Percentiles rank a stretch among this genome's conserved stretches.
phyloP scores from a whole-genome alignment of 2,329 filamentous ascomycete species.

The Fusarium austroafricanum region DNA sequence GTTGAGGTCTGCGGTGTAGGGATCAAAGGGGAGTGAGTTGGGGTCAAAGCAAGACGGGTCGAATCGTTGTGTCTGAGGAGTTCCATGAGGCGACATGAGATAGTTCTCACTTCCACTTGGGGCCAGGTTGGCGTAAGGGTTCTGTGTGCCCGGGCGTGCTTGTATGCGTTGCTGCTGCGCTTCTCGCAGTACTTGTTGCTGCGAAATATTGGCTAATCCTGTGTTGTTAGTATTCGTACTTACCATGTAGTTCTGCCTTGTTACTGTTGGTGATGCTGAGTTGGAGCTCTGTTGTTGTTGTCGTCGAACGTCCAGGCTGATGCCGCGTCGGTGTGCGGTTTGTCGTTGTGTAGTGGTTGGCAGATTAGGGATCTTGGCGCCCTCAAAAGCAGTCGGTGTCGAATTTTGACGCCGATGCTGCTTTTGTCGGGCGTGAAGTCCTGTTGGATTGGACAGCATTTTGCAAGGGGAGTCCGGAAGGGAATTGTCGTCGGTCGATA shows the following conservation, averaged over 20 bases:
- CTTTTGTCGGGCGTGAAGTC: slow-evolving; percentile 70
- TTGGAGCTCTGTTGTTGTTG: slow-evolving; percentile 55
- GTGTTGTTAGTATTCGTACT: slow-evolving; percentile 66
- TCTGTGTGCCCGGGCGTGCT: slow-evolving; percentile 76
- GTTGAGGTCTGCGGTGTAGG: slow-evolving; percentile 58
- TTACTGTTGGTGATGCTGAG: slow-evolving; percentile 42
- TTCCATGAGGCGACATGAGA: slow-evolving; percentile 66
- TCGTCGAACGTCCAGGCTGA: slow-evolving; percentile 82
- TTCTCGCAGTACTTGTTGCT: slow-evolving; percentile 85
- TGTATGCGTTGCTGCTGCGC: slow-evolving; percentile 84
- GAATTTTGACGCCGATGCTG: slow-evolving; percentile 87
- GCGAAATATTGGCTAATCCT: slow-evolving; percentile 67
- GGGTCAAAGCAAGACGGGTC: slow-evolving; percentile 59
- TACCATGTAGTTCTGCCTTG: slow-evolving; percentile 56
- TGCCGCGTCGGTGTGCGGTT: slow-evolving; percentile 79
- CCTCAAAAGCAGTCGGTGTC: slow-evolving; percentile 82
- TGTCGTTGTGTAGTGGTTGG: slow-evolving; percentile 60
- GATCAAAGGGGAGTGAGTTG: slow-evolving; percentile 60
- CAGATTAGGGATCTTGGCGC: slow-evolving; percentile 75
- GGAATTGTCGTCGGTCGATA: slow-evolving; percentile 62
- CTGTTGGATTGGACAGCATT: slow-evolving; percentile 83
- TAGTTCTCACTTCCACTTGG: slow-evolving; percentile 63
- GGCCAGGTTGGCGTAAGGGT: slow-evolving; percentile 50
- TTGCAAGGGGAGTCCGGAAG: slow-evolving; percentile 76
- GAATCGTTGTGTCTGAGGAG: slow-evolving; percentile 66